phyloP scores from a whole-genome alignment of 169 alveolate species.

The Gregarina niphandrodes region DNA sequence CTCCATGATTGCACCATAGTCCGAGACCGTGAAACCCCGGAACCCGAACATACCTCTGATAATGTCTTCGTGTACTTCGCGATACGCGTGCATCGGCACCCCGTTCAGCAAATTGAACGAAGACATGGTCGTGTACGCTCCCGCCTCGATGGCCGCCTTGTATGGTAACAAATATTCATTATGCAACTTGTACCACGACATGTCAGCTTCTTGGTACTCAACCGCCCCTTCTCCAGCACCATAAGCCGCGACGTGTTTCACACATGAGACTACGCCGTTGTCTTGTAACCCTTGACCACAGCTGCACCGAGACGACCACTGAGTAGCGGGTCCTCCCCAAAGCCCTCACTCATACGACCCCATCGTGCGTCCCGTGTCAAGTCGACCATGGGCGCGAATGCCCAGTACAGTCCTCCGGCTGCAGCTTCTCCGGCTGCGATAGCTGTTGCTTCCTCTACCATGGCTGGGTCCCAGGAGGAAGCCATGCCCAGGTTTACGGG shows the following conservation, averaged over 20 bases:
- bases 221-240: slow-evolving; percentile 3
- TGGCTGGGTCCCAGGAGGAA: slow-evolving; percentile 2
- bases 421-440: slow-evolving; percentile 9
- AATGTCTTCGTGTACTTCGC: neutral
- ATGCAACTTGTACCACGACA: slow-evolving; percentile 2
- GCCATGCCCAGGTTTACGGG: slow-evolving; percentile 10
- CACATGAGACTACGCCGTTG: slow-evolving; percentile 3
- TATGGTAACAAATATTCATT: slow-evolving; percentile 5
- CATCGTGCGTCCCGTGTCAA: slow-evolving; percentile 10
- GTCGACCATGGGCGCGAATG: slow-evolving; percentile 16
- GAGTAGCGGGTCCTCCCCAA: slow-evolving; percentile 4
- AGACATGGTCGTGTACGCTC: slow-evolving; percentile 8
- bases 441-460: slow-evolving; percentile 1
- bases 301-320: slow-evolving; percentile 7
- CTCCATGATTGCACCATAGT: slow-evolving; percentile 9
- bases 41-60: slow-evolving; percentile 4
- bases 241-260: slow-evolving; percentile 9
- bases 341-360: slow-evolving; percentile 10
- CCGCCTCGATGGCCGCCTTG: slow-evolving; percentile 6
- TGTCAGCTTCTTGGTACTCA: slow-evolving; percentile 10
- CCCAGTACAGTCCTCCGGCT: slow-evolving; percentile 10
- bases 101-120: slow-evolving; percentile 9
- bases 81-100: slow-evolving; percentile 8
- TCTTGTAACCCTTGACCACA: slow-evolving; percentile 8
- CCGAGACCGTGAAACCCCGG: slow-evolving; percentile 8